A percentile compares a stretch with the other conserved stretches of the same genome.
Conservation (phyloP, 768 basidiomycete genomes). For the Podaxis mareebaensis region DNA sequence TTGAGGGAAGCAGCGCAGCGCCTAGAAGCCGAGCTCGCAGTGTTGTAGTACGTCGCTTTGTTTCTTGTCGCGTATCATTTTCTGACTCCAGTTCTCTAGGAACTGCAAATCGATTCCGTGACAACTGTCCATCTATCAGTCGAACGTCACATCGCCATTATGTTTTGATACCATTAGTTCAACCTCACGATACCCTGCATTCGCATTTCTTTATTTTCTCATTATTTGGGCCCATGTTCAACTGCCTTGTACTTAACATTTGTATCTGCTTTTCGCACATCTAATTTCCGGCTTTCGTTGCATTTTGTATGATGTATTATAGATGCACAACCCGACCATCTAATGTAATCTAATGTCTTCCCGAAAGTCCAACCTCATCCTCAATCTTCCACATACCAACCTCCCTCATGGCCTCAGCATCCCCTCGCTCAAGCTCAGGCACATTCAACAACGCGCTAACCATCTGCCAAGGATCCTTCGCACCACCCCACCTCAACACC, state of each 20-base stretch:
- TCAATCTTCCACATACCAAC: conserved; percentile 90
- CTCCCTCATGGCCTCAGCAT: conserved; percentile 81
- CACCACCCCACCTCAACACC: conserved; percentile 81
- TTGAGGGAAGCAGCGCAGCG: background rate
- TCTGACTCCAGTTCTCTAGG: no score
- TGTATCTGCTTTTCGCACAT: background rate
- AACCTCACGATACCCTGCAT: background rate
- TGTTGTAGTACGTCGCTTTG: background rate
- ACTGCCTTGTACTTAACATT: background rate
- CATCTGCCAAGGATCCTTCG: conserved; percentile 94
- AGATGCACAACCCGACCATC: no score
- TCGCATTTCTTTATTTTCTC: background rate
- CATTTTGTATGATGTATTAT: background rate
- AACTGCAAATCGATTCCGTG: no score
- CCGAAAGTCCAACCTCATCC: conserved; percentile 62
- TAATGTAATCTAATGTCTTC: conserved; percentile 53
- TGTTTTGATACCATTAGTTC: background rate
- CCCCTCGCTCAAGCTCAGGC: conserved; percentile 69
- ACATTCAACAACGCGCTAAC: conserved; percentile 67
- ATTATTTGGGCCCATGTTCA: background rate
- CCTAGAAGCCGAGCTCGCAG: background rate
- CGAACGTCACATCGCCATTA: background rate
- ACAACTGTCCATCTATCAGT: no score
- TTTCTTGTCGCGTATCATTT: accelerated
- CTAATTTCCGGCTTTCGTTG: conserved; percentile 7